phyloP scores from a whole-genome alignment of 75 land plant species.

The Pinus tabuliformis region DNA sequence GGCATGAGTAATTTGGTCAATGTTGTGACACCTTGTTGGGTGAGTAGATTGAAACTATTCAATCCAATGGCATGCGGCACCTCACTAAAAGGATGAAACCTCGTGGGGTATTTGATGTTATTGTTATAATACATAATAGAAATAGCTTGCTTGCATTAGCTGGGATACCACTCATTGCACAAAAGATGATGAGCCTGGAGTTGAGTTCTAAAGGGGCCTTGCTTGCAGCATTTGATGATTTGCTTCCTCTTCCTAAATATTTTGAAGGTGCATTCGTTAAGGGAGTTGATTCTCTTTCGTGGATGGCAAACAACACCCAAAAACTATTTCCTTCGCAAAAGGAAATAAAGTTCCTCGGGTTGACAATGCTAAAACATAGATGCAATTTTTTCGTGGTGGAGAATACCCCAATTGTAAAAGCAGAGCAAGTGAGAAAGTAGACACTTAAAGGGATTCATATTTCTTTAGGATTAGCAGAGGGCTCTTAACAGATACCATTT shows the following conservation, averaged over 20 bases:
- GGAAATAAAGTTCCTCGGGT: constrained; percentile 98
- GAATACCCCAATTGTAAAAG: constrained; percentile 79
- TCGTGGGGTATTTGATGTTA: too few relatives aligned
- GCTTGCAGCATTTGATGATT: constrained; percentile 91
- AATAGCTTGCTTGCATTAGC: constrained; percentile 86
- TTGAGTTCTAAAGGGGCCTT: constrained; percentile 95
- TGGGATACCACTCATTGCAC: constrained; percentile 79
- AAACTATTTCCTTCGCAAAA: constrained; percentile 70
- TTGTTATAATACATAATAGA: too few relatives aligned
- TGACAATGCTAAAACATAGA: background rate
- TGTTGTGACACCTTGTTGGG: too few relatives aligned
- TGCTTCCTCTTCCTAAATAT: constrained; percentile 55
- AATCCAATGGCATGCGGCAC: too few relatives aligned
- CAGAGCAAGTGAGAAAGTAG: constrained; percentile 72
- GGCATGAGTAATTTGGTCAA: too few relatives aligned
- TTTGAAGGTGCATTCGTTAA: constrained; percentile 89
- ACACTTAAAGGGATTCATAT: constrained; percentile 84
- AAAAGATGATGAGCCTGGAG: constrained; percentile 96
- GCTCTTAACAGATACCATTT: constrained; percentile 67
- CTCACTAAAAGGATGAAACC: too few relatives aligned
- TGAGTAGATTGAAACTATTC: too few relatives aligned
- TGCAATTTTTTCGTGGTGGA: constrained; percentile 34
- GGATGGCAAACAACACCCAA: constrained; percentile 93
- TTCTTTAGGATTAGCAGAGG: constrained; percentile 74
- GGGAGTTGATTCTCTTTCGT: constrained; percentile 83